Conservation (phyloP, 2,329 filamentous ascomycete genomes). For the Aspergillus floridensis region DNA sequence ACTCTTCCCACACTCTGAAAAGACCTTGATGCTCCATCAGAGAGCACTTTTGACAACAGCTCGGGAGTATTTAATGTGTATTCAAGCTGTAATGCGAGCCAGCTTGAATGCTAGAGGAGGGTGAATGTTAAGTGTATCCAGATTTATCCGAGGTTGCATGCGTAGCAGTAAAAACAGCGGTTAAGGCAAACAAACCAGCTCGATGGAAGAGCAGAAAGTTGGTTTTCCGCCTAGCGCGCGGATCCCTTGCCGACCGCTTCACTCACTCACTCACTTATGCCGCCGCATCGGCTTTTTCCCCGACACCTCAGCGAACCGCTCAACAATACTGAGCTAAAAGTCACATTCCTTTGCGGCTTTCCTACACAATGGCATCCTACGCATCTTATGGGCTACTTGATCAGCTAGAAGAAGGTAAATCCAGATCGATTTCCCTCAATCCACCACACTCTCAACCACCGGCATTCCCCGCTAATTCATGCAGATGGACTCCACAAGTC, state of each 20-base stretch:
- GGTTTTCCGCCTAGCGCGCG: slow-evolving; percentile 16
- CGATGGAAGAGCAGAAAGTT: too few species aligned
- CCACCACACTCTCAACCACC: slow-evolving; percentile 6
- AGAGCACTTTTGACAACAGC: too few species aligned
- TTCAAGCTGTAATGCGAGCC: too few species aligned
- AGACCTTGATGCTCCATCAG: too few species aligned
- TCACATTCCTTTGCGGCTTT: neutral
- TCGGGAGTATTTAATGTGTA: too few species aligned
- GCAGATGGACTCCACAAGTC: slow-evolving; percentile 79
- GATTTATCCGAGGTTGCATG: too few species aligned
- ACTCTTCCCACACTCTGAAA: too few species aligned
- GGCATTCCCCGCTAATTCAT: slow-evolving; percentile 18
- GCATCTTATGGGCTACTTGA: slow-evolving; percentile 66
- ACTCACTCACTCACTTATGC: neutral
- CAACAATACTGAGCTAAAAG: neutral
- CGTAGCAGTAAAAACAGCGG: too few species aligned
- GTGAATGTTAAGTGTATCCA: too few species aligned
- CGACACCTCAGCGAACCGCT: neutral
- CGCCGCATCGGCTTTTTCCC: neutral
- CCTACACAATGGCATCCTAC: slow-evolving; percentile 55
- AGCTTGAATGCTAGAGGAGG: too few species aligned
- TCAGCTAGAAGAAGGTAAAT: slow-evolving; percentile 58
- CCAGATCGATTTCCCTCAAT: slow-evolving; percentile 3
- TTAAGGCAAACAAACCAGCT: too few species aligned
- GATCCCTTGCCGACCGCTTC: slow-evolving; percentile 18